Base-by-base conservation (phyloP, 2,329 filamentous ascomycete genomes). In the Claviceps pazoutovae region DNA sequence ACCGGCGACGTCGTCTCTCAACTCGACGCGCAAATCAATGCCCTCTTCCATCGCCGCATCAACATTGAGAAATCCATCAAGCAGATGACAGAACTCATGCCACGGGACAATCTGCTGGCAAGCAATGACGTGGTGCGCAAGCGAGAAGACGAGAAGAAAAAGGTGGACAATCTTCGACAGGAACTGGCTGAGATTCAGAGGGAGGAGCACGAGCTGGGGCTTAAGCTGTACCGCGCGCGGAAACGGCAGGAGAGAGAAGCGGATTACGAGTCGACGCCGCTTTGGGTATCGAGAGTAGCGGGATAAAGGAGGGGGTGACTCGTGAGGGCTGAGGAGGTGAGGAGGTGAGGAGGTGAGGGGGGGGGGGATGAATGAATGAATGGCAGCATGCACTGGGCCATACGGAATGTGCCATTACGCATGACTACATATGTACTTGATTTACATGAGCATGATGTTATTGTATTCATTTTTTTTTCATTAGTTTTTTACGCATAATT, bases 221-320 rank as follows among this genome's bases (percentile, higher is more conserved):
- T 93, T 60, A 83, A 82, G 65, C 71, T 93, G 51, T 80, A 87
- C 63, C 73, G 84, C 21, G 83, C 84, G 9, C 84, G 86, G 68
- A 90, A 88, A 70, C 77, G 86, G 47, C 74, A 82, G 58, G 85
- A 90, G 59, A 78, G 83, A 56, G 76, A 84, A 50, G 75, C 74
- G 2, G 72, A 74, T 37, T 84, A 74, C 59, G 82, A 86, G 60
- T 79, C 79, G 11, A 83, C 82, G 0, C 78, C 78, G 34, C 68
- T 94, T 9, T 94, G 88, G 88, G 84, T 94, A 48, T 78, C 83
- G 60, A 75, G 88, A 56, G 83, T 89, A 55, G 89, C 86, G 19
- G 78, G 26, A 13, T 46, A 4, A 34, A 11, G 9, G 4, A 34
- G 30, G 11, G 30, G 11, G 30, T 34, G 30, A 34, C 30, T 30